These are phyloP conservation scores for Wallacemonas sp. DNA, from an alignment of 208 protist species.

Conservation along the genomic window DNA sequence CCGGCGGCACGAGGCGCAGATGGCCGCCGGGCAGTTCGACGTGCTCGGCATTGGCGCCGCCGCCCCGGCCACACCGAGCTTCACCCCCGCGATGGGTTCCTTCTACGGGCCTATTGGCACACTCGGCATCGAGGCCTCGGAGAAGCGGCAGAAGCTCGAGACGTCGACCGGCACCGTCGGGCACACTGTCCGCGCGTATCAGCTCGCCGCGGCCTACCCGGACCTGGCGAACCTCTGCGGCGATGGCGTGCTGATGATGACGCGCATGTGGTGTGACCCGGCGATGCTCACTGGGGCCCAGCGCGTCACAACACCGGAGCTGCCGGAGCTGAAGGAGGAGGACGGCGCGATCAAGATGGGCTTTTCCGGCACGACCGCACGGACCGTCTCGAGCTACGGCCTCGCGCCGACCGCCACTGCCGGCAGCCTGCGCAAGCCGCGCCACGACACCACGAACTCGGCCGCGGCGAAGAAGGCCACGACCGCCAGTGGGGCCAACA, in stretches of 20 bases:
- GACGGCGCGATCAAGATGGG: background rate
- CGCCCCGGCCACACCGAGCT: background rate
- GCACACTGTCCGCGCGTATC: constrained; percentile 33
- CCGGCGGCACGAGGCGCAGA: background rate
- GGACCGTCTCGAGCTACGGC: too few relatives aligned
- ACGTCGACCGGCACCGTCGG: constrained; percentile 23
- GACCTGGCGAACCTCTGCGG: constrained; percentile 10
- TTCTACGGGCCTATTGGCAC: constrained; percentile 50
- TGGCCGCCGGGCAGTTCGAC: background rate
- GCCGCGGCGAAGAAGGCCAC: background rate
- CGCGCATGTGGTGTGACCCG: constrained; percentile 40
- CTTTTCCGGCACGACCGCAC: too few relatives aligned
- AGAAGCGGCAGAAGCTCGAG: constrained; percentile 29
- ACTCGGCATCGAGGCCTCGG: constrained; percentile 33
- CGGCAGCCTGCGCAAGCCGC: background rate
- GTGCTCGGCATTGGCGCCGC: background rate
- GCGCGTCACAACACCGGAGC: constrained; percentile 26
- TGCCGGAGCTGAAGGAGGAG: constrained; percentile 16
- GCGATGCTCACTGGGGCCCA: constrained; percentile 24
- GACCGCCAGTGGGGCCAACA: background rate
- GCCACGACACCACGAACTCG: too few relatives aligned
- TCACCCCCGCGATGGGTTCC: constrained; percentile 1
- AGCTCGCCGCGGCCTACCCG: constrained; percentile 16
- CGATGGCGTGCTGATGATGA: constrained; percentile 27
- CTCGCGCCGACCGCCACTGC: background rate